Evolutionary conservation across 352 stramenopile genomes (phyloP).

Genomic region (Thraustochytrium striatum): DNA sequence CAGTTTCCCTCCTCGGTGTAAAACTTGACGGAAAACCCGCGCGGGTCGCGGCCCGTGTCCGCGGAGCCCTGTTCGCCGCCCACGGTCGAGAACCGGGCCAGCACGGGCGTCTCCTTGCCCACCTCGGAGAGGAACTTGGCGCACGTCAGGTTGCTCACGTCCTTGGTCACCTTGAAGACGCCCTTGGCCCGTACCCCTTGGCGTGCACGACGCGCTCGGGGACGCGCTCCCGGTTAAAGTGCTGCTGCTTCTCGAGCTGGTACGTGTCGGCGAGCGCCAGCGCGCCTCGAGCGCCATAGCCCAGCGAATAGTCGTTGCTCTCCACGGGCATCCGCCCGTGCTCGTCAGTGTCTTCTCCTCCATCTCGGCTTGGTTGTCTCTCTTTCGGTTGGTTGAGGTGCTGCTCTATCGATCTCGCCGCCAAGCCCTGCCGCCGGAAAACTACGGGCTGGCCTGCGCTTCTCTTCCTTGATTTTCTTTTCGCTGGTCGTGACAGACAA

Average conservation of each 20-base stretch:
- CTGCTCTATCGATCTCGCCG: no score
- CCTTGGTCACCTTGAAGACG: conserved; percentile 79
- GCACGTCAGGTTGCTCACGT: conserved; percentile 58
- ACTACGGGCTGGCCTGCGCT: no score
- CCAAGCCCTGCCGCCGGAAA: no score
- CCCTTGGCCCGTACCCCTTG: conserved; percentile 80
- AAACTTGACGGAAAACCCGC: conserved; percentile 86
- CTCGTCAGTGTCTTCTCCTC: neutral
- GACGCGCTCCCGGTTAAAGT: conserved; percentile 85
- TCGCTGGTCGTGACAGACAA: no score
- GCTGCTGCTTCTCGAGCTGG: conserved; percentile 54
- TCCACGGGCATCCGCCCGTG: neutral
- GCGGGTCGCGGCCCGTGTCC: conserved; percentile 76
- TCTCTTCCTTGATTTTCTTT: no score
- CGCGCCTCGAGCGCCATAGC: neutral
- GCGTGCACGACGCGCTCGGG: conserved; percentile 84
- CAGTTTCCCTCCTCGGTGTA: conserved; percentile 88
- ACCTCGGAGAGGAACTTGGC: conserved; percentile 70
- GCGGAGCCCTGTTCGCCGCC: conserved; percentile 69
- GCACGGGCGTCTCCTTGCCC: conserved; percentile 76
- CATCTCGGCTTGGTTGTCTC: neutral
- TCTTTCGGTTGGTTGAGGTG: no score
- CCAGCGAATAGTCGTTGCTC: neutral
- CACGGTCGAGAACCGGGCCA: conserved; percentile 76
- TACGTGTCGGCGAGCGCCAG: conserved; percentile 60